Percentiles rank a stretch among this genome's conserved stretches.
These are phyloP conservation scores for Chenopodium quinoa DNA, from an alignment of 148 eudicot species.

Conservation along the genomic window DNA sequence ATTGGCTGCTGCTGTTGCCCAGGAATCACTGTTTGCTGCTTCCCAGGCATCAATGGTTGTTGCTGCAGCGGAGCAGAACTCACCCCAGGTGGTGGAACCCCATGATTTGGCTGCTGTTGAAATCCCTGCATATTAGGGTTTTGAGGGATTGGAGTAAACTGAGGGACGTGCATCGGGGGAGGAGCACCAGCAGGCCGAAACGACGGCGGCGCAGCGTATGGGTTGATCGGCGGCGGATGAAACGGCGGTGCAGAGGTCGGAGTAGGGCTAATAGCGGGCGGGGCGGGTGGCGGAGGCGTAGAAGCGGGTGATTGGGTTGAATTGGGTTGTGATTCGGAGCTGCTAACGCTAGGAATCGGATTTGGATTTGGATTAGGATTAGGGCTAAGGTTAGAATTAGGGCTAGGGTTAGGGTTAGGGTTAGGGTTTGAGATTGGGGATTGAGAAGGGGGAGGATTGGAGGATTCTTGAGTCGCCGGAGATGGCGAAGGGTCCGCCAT, in stretches of 20 bases:
- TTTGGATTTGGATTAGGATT: conserved; percentile 11
- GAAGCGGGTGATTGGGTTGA: conserved; percentile 16
- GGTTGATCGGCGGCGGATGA: conserved; percentile 26
- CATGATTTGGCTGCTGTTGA: conserved; percentile 27
- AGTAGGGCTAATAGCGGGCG: neutral
- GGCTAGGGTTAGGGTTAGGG: conserved; percentile 4
- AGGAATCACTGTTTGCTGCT: conserved; percentile 26
- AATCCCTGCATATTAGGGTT: conserved; percentile 37
- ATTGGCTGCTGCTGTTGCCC: conserved; percentile 47
- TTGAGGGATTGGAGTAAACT: conserved; percentile 44
- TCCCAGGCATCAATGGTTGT: conserved; percentile 35
- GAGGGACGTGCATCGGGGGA: conserved; percentile 39
- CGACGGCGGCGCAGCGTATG: conserved; percentile 39
- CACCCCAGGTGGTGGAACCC: conserved; percentile 51
- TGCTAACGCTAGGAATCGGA: neutral
- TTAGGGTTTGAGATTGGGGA: neutral
- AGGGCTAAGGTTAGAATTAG: neutral
- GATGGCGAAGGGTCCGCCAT: conserved; percentile 36
- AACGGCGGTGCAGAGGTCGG: neutral
- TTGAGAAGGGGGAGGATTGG: neutral
- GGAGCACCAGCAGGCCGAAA: conserved; percentile 57
- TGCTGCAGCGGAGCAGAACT: conserved; percentile 19
- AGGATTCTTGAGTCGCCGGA: conserved; percentile 12
- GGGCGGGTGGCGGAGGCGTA: conserved; percentile 9
- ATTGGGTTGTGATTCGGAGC: conserved; percentile 24